Percentiles rank a stretch among this genome's conserved stretches.
phyloP scores from a whole-genome alignment of 1,284 basidiomycete genomes.

The Heterobasidion occidentale region DNA sequence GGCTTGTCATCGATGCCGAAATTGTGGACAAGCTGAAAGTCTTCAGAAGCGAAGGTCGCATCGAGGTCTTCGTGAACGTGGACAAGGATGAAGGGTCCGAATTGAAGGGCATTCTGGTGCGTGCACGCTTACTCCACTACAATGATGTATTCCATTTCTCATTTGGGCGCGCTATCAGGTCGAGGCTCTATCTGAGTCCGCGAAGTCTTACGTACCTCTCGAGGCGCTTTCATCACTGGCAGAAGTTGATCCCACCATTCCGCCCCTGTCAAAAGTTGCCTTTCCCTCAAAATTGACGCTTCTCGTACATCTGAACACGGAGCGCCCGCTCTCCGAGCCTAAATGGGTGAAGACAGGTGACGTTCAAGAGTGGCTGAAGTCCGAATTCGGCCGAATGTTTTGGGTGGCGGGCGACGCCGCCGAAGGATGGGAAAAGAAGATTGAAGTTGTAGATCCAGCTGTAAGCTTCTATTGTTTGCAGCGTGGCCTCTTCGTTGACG shows the following conservation, averaged over 20 bases:
- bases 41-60: conserved; percentile 74
- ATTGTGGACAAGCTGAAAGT: conserved; percentile 79
- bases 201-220: conserved; percentile 61
- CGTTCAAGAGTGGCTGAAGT: conserved; percentile 87
- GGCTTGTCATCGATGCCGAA: conserved; percentile 85
- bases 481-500: conserved; percentile 5
- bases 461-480: conserved; percentile 37
- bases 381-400: conserved; percentile 79
- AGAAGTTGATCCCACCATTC: conserved; percentile 51
- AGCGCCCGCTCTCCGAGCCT: conserved; percentile 85
- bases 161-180: conserved; percentile 36
- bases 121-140: conserved; percentile 17
- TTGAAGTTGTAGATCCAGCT: conserved; percentile 87
- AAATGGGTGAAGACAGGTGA: conserved; percentile 95
- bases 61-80: conserved; percentile 73
- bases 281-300: conserved; percentile 48
- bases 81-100: conserved; percentile 43
- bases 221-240: conserved; percentile 35
- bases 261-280: conserved; percentile 51
- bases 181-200: conserved; percentile 66
- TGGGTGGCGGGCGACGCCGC: conserved; percentile 66
- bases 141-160: not conserved
- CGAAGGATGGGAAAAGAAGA: conserved; percentile 89
- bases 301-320: conserved; percentile 72
- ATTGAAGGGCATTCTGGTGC: conserved; percentile 70